Evolutionary conservation across 2,329 filamentous ascomycete species (phyloP).

Genomic region (Penicillium decumbens): DNA sequence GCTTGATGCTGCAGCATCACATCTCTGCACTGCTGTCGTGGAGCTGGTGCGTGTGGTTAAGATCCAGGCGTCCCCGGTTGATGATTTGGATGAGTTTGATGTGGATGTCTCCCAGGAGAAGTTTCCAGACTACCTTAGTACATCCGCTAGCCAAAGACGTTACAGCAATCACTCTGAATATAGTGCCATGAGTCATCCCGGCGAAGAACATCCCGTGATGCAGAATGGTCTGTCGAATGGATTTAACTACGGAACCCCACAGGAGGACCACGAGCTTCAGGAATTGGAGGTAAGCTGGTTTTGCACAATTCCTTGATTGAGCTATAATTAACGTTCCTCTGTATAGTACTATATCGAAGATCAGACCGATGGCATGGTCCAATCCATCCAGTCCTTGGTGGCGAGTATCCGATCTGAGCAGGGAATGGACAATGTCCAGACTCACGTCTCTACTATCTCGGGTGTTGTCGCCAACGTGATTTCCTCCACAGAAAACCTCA

Average conservation of each 20-base stretch:
- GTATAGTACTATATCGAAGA: conserved; percentile 71
- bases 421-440: conserved; percentile 59
- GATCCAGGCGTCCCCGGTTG: conserved; percentile 68
- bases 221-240: conserved; percentile 32
- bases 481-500: conserved; percentile 57
- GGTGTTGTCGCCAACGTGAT: conserved; percentile 67
- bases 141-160: conserved; percentile 48
- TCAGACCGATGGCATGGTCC: conserved; percentile 71
- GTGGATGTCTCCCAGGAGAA: conserved; percentile 60
- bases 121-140: conserved; percentile 61
- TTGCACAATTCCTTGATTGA: conserved; percentile 3
- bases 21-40: conserved; percentile 78
- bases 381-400: conserved; percentile 77
- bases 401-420: conserved; percentile 64
- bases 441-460: conserved; percentile 67
- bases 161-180: conserved; percentile 67
- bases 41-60: conserved; percentile 81
- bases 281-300: conserved; percentile 54
- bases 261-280: conserved; percentile 50
- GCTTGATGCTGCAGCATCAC: conserved; percentile 86
- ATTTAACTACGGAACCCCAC: conserved; percentile 40
- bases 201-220: conserved; percentile 23
- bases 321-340: conserved; percentile 17
- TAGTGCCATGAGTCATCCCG: conserved; percentile 65
- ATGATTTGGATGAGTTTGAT: conserved; percentile 73